These are phyloP conservation scores for Boletus rufocinnamomeus DNA, from an alignment of 768 basidiomycete genomes.

Conservation along the genomic window DNA sequence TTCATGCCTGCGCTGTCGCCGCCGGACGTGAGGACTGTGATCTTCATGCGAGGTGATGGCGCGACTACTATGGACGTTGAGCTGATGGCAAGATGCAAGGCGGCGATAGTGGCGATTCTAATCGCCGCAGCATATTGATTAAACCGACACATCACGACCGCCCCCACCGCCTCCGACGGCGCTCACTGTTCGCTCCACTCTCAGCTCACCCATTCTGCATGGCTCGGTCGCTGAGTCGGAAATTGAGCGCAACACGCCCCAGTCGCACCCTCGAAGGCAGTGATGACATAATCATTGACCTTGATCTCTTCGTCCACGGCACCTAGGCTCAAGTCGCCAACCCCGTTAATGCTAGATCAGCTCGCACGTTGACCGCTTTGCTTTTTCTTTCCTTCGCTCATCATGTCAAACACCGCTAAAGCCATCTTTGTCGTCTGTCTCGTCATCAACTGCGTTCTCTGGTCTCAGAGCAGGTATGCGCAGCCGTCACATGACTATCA, in stretches of 20 bases:
- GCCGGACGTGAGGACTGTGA: slow-evolving; percentile 93
- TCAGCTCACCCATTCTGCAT: neutral
- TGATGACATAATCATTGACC: slow-evolving; percentile 18
- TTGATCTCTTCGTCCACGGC: neutral
- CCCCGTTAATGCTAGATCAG: neutral
- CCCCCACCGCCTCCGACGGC: neutral
- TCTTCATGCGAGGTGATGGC: slow-evolving; percentile 57
- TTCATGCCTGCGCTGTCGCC: slow-evolving; percentile 99
- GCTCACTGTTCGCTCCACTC: neutral
- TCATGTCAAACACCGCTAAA: slow-evolving; percentile 54
- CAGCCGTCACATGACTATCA: slow-evolving; percentile 19
- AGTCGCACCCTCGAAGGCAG: neutral
- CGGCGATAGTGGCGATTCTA: neutral
- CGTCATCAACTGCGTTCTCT: slow-evolving; percentile 60
- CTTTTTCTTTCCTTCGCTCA: neutral
- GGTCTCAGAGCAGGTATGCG: slow-evolving; percentile 61
- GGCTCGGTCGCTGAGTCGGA: slow-evolving; percentile 3
- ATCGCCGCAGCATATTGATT: too few relatives aligned
- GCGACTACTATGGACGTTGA: neutral
- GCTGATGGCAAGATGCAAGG: neutral
- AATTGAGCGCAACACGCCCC: neutral
- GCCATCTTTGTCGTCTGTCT: slow-evolving; percentile 54
- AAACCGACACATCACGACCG: neutral
- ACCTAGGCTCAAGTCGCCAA: neutral
- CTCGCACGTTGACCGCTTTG: slow-evolving; percentile 1